Conservation (phyloP, 164 flowering plant species). For the Malania oleifera region DNA sequence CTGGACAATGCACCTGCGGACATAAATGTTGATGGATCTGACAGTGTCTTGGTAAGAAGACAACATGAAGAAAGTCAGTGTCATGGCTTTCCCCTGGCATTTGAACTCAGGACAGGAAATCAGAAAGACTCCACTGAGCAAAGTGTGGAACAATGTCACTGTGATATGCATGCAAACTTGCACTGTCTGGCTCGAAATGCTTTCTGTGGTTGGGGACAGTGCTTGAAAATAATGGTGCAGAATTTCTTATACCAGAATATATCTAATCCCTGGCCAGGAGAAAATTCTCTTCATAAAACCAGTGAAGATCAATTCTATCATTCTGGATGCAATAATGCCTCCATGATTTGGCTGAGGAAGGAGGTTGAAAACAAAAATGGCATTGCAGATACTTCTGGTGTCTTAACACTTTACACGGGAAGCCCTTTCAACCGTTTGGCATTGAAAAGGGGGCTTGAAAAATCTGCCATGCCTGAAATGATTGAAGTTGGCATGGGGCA, state of each 20-base stretch:
- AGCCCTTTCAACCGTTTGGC: neutral
- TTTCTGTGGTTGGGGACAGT: neutral
- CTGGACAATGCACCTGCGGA: too few relatives aligned
- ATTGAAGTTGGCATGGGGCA: neutral
- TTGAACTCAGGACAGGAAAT: neutral
- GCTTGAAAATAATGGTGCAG: neutral
- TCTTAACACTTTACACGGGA: neutral
- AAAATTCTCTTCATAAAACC: neutral
- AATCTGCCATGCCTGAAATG: too few relatives aligned
- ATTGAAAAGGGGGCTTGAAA: too few relatives aligned
- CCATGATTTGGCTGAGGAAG: neutral
- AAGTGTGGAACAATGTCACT: neutral
- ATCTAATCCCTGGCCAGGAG: neutral
- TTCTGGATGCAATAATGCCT: too few relatives aligned
- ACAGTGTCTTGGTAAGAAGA: too few relatives aligned
- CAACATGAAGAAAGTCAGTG: too few relatives aligned
- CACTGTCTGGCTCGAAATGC: conserved; percentile 9
- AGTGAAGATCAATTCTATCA: neutral
- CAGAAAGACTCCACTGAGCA: conserved; percentile 4
- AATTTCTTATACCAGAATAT: conserved; percentile 1
- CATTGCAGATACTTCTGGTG: neutral
- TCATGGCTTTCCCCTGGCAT: too few relatives aligned
- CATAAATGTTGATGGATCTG: too few relatives aligned
- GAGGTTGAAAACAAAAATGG: neutral
- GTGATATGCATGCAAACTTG: too few relatives aligned